These are phyloP conservation scores for Huntiella abstrusa DNA, from an alignment of 2,329 filamentous ascomycete genomes.

Conservation along the genomic window DNA sequence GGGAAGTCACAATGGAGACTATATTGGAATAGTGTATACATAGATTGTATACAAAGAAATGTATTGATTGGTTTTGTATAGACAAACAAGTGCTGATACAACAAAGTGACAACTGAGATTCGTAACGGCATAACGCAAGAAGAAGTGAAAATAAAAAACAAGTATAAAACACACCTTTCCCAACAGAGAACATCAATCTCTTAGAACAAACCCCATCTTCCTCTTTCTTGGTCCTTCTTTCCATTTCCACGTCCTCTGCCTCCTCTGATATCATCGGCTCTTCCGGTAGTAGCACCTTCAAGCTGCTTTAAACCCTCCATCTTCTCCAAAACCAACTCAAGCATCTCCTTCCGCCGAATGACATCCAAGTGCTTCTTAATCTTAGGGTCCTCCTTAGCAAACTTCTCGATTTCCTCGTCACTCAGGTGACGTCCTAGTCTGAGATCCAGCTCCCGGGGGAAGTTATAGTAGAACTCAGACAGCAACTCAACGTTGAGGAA, in stretches of 20 bases:
- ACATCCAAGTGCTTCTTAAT: slow-evolving; percentile 79
- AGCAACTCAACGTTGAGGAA: slow-evolving; percentile 95
- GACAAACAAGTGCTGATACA: too few relatives aligned
- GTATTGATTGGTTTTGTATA: too few relatives aligned
- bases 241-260: slow-evolving; percentile 9
- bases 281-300: slow-evolving; percentile 34
- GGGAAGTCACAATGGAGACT: slow-evolving; percentile 86
- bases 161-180: slow-evolving; percentile 1
- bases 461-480: slow-evolving; percentile 95
- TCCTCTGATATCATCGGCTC: background rate
- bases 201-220: slow-evolving; percentile 32
- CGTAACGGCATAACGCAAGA: background rate
- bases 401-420: slow-evolving; percentile 65
- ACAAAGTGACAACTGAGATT: background rate
- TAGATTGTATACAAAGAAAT: too few relatives aligned
- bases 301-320: slow-evolving; percentile 81
- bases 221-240: slow-evolving; percentile 22
- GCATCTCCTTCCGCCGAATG: slow-evolving; percentile 74
- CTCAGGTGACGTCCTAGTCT: slow-evolving; percentile 66
- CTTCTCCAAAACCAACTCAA: slow-evolving; percentile 86
- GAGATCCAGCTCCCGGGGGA: slow-evolving; percentile 77
- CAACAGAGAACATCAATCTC: slow-evolving; percentile 1
- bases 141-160: background rate
- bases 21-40: slow-evolving; percentile 19
- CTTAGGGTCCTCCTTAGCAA: slow-evolving; percentile 84